These are phyloP conservation scores for Kalaharituber pfeilii DNA, from an alignment of 2,329 filamentous ascomycete genomes.

Conservation along the genomic window DNA sequence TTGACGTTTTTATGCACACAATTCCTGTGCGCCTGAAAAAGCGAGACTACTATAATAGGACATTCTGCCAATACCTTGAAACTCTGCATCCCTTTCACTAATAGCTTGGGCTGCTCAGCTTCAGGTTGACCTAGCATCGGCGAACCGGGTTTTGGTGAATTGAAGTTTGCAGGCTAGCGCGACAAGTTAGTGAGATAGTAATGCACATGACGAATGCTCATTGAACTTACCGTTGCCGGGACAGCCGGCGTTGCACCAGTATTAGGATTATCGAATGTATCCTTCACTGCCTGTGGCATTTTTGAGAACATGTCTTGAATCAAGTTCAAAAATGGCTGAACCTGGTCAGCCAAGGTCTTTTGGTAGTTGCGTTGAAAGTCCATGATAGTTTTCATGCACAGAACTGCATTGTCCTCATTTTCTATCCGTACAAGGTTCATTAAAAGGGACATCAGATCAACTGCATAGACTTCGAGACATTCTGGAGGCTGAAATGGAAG, in stretches of 20 bases:
- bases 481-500: conserved; percentile 60
- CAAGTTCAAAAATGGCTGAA: conserved; percentile 75
- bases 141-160: conserved; percentile 77
- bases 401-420: conserved; percentile 96
- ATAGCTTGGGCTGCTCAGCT: conserved; percentile 43
- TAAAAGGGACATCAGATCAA: conserved; percentile 74
- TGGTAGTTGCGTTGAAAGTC: conserved; percentile 88
- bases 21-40: conserved; percentile 79
- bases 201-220: not conserved
- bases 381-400: conserved; percentile 96
- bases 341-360: conserved; percentile 61
- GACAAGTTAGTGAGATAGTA: not conserved
- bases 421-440: conserved; percentile 78
- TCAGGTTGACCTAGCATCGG: conserved; percentile 51
- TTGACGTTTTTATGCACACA: conserved; percentile 73
- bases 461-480: conserved; percentile 71
- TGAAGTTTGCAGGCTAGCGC: conserved; percentile 38
- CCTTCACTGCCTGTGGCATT: conserved; percentile 85
- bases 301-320: conserved; percentile 93
- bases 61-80: conserved; percentile 98
- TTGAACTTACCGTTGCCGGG: conserved; percentile 29
- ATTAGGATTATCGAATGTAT: conserved; percentile 78
- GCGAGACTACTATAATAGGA: conserved; percentile 94
- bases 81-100: conserved; percentile 90
- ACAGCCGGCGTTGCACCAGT: conserved; percentile 42